Evolutionary conservation across 495 filamentous ascomycete genomes (phyloP), one percentile per base, ranked within the genome.

Genomic region (Penicillium cataractarum): DNA sequence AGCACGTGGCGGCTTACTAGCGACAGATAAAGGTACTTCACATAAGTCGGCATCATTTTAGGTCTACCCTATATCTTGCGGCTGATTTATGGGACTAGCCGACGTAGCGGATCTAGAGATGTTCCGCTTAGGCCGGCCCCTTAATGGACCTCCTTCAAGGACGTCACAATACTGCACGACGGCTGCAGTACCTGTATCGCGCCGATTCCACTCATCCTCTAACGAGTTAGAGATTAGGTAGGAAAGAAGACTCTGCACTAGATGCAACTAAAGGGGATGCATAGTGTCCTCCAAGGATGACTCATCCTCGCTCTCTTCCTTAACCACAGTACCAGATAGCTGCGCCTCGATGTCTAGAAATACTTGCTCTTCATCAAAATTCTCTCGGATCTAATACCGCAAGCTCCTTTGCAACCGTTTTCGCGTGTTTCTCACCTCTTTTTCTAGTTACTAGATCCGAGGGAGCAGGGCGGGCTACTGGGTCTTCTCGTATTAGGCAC

Each of bases 171-270:
- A 60, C 12, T 56, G 27, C 26, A 46, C 55, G n/a, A 42, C 6
- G 6, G 39, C 39, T 42, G 1, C 4, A 42, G 39, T 6, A 42
- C n/a, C 39, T 1, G 6, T 42, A 21, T 42, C 6, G n/a, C n/a
- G 40, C 27, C 49, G 42, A 62, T 60, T n/a, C 66, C n/a, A 69
- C 60, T 69, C n/a, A 60, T 62, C 55, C 44, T 68, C 55, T 6
- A 68, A 42, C 12, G 32, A 68, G 58, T 62, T 58, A 8, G 65
- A 65, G 27, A 57, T 48, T 35, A 31, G 60, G 35, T 61, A 67
- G 24, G 53, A 63, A 32, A 64, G 29, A 57, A 63, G 60, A 55
- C 57, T 55, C 22, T 67, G 21, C 0, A 67, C 33, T 39, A 63
- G 52, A 61, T 57, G 22, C 7, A 67, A 37, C 61, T 62, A 22